phyloP scores from a whole-genome alignment of 768 basidiomycete species.

The Termitomyces sp. region DNA sequence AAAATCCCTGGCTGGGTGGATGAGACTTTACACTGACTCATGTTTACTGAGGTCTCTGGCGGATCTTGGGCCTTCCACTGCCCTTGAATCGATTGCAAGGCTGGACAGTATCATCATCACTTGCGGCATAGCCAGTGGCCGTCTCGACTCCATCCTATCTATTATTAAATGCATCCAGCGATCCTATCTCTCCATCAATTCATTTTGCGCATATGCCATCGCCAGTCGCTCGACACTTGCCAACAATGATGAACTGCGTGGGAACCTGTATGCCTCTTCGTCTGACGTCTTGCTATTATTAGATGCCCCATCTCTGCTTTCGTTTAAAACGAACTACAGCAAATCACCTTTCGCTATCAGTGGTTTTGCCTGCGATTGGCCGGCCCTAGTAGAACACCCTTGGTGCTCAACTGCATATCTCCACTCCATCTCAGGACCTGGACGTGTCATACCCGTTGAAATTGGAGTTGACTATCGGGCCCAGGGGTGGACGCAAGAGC shows the following conservation, averaged over 20 bases:
- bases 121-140: conserved; percentile 67
- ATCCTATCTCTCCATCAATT: conserved; percentile 17
- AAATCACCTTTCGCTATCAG: conserved; percentile 71
- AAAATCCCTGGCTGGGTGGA: conserved; percentile 45
- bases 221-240: not conserved
- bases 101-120: conserved; percentile 84
- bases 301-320: conserved; percentile 52
- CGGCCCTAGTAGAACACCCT: conserved; percentile 63
- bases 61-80: conserved; percentile 26
- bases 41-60: conserved; percentile 55
- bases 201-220: conserved; percentile 2
- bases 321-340: conserved; percentile 45
- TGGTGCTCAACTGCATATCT: conserved; percentile 79
- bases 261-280: conserved; percentile 20
- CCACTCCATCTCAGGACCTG: conserved; percentile 65
- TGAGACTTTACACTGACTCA: conserved; percentile 75
- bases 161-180: conserved; percentile 63
- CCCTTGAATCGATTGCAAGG: conserved; percentile 46
- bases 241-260: not conserved
- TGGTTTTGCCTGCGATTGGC: conserved; percentile 67
- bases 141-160: conserved; percentile 59
- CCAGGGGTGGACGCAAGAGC: conserved; percentile 75
- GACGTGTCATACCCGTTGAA: conserved; percentile 88
- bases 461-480: conserved; percentile 81
- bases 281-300: conserved; percentile 37